phyloP scores from a whole-genome alignment of 805 yeast genomes.

The Sungouiozyma ichnusensis region DNA sequence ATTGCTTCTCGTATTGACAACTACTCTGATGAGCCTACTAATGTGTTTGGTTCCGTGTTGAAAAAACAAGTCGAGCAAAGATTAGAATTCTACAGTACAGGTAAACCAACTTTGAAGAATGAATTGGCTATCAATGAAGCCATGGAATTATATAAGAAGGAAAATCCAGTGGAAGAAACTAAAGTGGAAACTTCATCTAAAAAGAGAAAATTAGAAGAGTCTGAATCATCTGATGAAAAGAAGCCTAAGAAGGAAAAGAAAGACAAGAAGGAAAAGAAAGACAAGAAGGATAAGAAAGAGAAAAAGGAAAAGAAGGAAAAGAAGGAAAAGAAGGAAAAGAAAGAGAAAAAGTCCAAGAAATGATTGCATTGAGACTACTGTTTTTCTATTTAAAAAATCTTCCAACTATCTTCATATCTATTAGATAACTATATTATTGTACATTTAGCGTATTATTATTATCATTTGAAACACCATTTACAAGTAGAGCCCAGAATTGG shows the following conservation, averaged over 20 bases:
- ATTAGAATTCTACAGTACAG: conserved; percentile 89
- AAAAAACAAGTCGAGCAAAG: conserved; percentile 98
- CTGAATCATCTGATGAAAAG: conserved; percentile 31
- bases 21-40: conserved; percentile 89
- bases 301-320: conserved; percentile 41
- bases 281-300: conserved; percentile 40
- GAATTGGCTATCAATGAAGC: conserved; percentile 91
- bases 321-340: conserved; percentile 46
- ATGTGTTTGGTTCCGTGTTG: conserved; percentile 79
- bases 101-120: conserved; percentile 94
- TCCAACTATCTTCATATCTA: background rate
- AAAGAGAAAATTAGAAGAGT: conserved; percentile 26
- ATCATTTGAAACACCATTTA: background rate
- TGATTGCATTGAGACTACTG: conserved; percentile 1
- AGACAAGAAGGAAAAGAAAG: conserved; percentile 41
- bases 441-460: conserved; percentile 1
- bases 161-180: conserved; percentile 34
- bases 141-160: conserved; percentile 48
- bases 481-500: too few species aligned
- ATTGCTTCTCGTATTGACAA: conserved; percentile 98
- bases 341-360: conserved; percentile 35
- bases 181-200: conserved; percentile 20
- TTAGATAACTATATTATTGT: background rate
- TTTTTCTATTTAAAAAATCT: conserved; percentile 1
- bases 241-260: conserved; percentile 39